Percentiles rank a stretch among this genome's conserved stretches.
Evolutionary conservation across 1,284 basidiomycete species (phyloP).

Genomic region (Vanrija sp.): DNA sequence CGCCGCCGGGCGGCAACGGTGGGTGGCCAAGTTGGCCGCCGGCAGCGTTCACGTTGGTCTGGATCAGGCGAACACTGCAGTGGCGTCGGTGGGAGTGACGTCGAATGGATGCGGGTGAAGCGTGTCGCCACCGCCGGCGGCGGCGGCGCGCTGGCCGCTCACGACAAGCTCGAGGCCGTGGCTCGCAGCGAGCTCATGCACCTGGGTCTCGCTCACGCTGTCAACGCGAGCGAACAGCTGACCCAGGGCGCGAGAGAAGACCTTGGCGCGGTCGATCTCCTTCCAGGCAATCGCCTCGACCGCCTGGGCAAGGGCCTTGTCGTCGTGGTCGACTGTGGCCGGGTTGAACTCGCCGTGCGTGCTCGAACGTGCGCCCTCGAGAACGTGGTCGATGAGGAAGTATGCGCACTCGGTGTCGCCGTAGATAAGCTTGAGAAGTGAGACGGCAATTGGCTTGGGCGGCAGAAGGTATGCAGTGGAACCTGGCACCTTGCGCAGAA

Average conservation of each 20-base stretch:
- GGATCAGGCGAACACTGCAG: no score
- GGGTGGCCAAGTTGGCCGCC: no score
- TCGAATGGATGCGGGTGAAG: not conserved
- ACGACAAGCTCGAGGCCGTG: conserved; percentile 12
- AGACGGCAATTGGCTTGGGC: conserved; percentile 30
- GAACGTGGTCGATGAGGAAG: conserved; percentile 35
- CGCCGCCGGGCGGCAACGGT: no score
- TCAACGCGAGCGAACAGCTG: conserved; percentile 20
- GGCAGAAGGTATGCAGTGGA: conserved; percentile 5
- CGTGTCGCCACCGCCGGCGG: no score
- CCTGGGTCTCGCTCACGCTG: conserved; percentile 20
- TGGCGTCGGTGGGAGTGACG: not conserved
- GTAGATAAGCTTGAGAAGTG: conserved; percentile 31
- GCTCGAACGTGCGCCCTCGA: conserved; percentile 9
- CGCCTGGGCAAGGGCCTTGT: conserved; percentile 14
- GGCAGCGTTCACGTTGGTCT: no score
- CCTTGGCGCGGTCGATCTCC: conserved; percentile 39
- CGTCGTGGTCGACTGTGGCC: not conserved
- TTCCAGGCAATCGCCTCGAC: conserved; percentile 38
- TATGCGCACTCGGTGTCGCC: conserved; percentile 32
- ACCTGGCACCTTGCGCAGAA: not conserved
- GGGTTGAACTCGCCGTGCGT: not conserved
- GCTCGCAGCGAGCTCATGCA: conserved; percentile 23
- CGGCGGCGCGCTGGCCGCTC: no score
- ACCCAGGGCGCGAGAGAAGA: conserved; percentile 33